Evolutionary conservation across 2,329 filamentous ascomycete genomes (phyloP), one percentile per base, ranked within the genome.

Genomic region (Rhinocladiella mackenziei): DNA sequence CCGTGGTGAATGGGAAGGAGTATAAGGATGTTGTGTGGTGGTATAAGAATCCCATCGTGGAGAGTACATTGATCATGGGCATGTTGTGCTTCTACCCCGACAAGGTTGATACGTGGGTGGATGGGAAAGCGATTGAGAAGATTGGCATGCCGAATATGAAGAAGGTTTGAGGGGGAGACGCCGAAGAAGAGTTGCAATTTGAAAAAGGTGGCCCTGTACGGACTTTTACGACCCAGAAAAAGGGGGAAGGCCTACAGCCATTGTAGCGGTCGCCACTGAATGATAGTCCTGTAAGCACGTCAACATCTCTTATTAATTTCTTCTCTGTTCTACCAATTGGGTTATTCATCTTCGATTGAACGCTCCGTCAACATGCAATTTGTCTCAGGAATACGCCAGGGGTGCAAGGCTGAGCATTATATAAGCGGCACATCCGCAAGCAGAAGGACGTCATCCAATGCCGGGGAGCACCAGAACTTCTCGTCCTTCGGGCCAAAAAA

Each of bases 1-100:
- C 52, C 9, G 47, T 53, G 20, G 43, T 58, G 19, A 46, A 53
- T 15, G 54, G 54, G 13, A 52, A 55, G 42, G 54, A 56, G 38
- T 13, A 45, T 22, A 53, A 54, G 37, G 54, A 58, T 44, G 52
- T 56, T 18, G 56, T 52, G 3, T 58, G 56, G 56, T 58, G 50
- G 49, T 58, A 58, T 36, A 20, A 39, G 39, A 53, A 51, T 20
- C 56, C 56, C 1, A 55, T 39, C 9, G 13, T 33, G 8, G 56
- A 58, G 37, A 55, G 51, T 22, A 46, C 35, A 6, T 30, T 23
- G 28, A 48, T 58, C 17, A 23, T 29, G 7, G 56, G 53, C 10
- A 28, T 56, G 54, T 31, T 56, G 39, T 58, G 54, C 43, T 58
- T 58, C 33, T 58, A 58, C 40, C 54, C 56, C 3, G 53, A 55